A percentile compares a stretch with the other conserved stretches of the same genome.
Evolutionary conservation across 495 filamentous ascomycete species (phyloP).

Genomic region (Barbatosphaeria neglecta): DNA sequence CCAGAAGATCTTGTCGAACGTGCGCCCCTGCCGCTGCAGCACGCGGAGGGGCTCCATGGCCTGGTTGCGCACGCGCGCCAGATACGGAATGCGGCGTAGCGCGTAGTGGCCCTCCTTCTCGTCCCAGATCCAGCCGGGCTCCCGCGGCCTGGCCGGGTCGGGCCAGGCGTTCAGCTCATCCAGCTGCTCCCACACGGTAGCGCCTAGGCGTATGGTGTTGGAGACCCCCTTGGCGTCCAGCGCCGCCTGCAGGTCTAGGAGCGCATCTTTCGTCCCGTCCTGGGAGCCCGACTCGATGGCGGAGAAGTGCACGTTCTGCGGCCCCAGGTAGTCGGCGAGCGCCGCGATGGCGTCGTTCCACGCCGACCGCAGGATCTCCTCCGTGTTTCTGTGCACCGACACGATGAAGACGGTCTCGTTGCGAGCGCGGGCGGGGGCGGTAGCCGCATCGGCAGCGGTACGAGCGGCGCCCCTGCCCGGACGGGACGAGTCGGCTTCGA

Average conservation of each 20-base stretch:
- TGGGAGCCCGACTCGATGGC: conserved; percentile 59
- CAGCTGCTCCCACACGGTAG: conserved; percentile 45
- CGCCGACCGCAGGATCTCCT: conserved; percentile 40
- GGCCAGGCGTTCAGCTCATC: conserved; percentile 35
- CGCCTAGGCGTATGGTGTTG: conserved; percentile 40
- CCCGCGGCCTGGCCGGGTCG: conserved; percentile 22
- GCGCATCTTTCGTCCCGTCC: conserved; percentile 50
- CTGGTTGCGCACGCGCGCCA: conserved; percentile 52
- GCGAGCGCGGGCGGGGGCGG: conserved; percentile 6
- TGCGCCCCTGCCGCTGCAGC: conserved; percentile 28
- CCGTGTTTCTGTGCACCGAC: conserved; percentile 57
- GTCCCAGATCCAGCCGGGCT: conserved; percentile 45
- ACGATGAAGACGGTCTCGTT: conserved; percentile 46
- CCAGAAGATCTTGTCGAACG: conserved; percentile 62
- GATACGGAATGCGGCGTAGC: conserved; percentile 53
- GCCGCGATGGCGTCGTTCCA: conserved; percentile 49
- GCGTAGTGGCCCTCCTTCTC: conserved; percentile 38
- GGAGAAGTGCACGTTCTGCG: conserved; percentile 54
- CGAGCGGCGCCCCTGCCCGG: conserved; percentile 3
- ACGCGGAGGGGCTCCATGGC: conserved; percentile 31
- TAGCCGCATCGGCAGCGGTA: conserved; percentile 14
- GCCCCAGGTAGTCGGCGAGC: conserved; percentile 40
- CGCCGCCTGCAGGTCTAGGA: conserved; percentile 43
- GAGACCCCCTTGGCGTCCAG: conserved; percentile 40
- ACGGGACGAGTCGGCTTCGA: conserved; percentile 7